Evolutionary conservation across 306 rosid species (phyloP).

Genomic region (Lathyrus oleraceus): DNA sequence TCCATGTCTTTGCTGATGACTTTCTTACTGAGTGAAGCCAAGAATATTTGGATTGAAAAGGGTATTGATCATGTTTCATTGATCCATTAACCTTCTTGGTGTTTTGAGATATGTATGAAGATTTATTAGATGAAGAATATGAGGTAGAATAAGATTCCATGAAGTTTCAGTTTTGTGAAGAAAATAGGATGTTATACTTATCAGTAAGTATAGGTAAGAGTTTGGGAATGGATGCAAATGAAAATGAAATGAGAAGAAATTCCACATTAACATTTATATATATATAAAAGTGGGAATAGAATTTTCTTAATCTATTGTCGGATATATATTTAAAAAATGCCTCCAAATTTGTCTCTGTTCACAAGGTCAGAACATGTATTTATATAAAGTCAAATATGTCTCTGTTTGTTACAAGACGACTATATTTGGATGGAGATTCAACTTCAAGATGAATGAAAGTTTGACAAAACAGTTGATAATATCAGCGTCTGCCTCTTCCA

Average conservation of each 20-base stretch:
- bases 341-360: not conserved
- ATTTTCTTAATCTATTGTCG: not conserved
- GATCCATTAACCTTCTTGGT: not conserved
- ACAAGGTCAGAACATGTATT: not conserved
- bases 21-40: slow-evolving; percentile 58
- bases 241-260: not conserved
- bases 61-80: slow-evolving; percentile 8
- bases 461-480: too few relatives aligned
- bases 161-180: not conserved
- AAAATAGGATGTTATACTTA: not conserved
- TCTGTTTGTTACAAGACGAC: too few relatives aligned
- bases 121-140: slow-evolving; percentile 35
- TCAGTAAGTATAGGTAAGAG: too few relatives aligned
- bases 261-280: too few relatives aligned
- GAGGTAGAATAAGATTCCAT: slow-evolving; percentile 42
- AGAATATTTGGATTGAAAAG: too few relatives aligned
- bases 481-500: too few relatives aligned
- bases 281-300: not conserved
- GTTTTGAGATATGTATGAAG: slow-evolving; percentile 24
- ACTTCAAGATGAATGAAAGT: too few relatives aligned
- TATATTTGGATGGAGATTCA: too few relatives aligned
- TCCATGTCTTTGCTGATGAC: slow-evolving; percentile 53
- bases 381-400: too few relatives aligned
- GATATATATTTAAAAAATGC: not conserved
- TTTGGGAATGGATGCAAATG: too few relatives aligned